Conservation (phyloP, 306 rosid species). For the Psophocarpus tetragonolobus region DNA sequence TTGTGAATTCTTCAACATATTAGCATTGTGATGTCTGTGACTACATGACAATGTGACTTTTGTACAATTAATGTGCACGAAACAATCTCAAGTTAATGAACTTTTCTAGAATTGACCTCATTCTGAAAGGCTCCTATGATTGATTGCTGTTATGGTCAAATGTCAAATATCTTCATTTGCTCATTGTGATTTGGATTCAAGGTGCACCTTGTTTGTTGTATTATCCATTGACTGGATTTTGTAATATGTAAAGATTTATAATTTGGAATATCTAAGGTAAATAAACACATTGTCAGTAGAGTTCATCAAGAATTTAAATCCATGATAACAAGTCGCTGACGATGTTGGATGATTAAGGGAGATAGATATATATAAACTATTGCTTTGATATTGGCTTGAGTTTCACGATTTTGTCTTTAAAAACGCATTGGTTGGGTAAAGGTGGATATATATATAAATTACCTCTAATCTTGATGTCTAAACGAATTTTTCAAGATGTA, state of each 20-base stretch:
- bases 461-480: too few species aligned
- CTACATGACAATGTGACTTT: constrained; percentile 14
- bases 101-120: constrained; percentile 10
- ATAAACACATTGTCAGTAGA: background rate
- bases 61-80: constrained; percentile 25
- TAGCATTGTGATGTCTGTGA: constrained; percentile 4
- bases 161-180: background rate
- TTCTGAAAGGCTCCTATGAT: background rate
- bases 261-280: background rate
- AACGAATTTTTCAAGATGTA: too few species aligned
- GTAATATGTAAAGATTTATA: background rate
- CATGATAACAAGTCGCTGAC: background rate
- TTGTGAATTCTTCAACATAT: constrained; percentile 32
- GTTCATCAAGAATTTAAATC: background rate
- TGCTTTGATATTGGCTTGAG: too few species aligned
- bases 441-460: too few species aligned
- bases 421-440: too few species aligned
- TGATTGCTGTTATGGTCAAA: background rate
- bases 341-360: too few species aligned
- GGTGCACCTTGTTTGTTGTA: background rate
- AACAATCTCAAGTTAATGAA: constrained; percentile 30
- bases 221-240: background rate
- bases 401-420: too few species aligned
- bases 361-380: too few species aligned
- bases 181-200: background rate